A percentile compares a stretch with the other conserved stretches of the same genome.
Evolutionary conservation across 768 basidiomycete species (phyloP).

Genomic region (Pleurotus salmoneostramineus): DNA sequence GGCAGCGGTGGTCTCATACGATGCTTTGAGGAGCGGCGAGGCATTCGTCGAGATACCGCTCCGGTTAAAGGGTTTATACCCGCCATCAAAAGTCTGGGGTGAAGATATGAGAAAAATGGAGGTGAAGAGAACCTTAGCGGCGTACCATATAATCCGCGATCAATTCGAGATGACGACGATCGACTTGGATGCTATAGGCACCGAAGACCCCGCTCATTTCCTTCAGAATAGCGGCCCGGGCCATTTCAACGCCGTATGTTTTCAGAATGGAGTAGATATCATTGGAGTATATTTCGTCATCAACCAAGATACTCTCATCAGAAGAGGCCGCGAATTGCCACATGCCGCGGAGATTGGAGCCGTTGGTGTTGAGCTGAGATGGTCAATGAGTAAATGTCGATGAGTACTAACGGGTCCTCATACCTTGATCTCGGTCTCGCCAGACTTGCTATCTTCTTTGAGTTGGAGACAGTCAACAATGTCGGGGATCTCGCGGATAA

Average conservation of each 20-base stretch:
- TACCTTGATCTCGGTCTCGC: slow-evolving; percentile 48
- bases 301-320: slow-evolving; percentile 62
- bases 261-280: slow-evolving; percentile 89
- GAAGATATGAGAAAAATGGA: neutral
- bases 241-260: slow-evolving; percentile 97
- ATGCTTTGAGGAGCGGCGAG: slow-evolving; percentile 96
- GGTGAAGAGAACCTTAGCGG: slow-evolving; percentile 5
- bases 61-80: slow-evolving; percentile 97
- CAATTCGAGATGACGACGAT: slow-evolving; percentile 89
- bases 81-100: slow-evolving; percentile 90
- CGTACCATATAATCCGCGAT: slow-evolving; percentile 99
- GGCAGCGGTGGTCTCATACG: slow-evolving; percentile 92
- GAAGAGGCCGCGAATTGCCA: slow-evolving; percentile 67
- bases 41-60: slow-evolving; percentile 90
- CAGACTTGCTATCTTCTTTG: slow-evolving; percentile 55
- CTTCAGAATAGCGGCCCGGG: slow-evolving; percentile 82
- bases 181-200: slow-evolving; percentile 94
- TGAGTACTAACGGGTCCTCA: neutral
- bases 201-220: slow-evolving; percentile 93
- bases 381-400: neutral
- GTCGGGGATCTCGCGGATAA: slow-evolving; percentile 86
- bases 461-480: slow-evolving; percentile 85
- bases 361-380: slow-evolving; percentile 77
- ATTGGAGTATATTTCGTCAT: slow-evolving; percentile 86
- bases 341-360: slow-evolving; percentile 87